phyloP scores from a whole-genome alignment of 2,329 filamentous ascomycete genomes.

The Botrytis fragariae region DNA sequence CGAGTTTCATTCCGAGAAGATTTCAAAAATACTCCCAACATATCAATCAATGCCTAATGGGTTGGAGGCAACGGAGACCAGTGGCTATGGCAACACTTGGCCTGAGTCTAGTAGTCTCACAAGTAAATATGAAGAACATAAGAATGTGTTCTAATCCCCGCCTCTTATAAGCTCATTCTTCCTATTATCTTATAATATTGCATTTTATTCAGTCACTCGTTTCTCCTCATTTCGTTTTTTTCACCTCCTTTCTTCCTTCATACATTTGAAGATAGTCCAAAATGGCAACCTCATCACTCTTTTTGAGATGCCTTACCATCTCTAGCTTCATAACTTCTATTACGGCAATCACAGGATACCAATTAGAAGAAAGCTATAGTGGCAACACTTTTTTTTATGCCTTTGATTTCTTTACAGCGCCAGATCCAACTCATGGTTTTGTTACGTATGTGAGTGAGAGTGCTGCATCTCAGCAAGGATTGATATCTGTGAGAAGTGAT shows the following conservation, averaged over 20 bases:
- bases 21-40: neutral
- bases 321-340: neutral
- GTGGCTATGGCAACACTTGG: neutral
- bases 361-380: neutral
- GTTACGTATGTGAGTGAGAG: conserved; percentile 28
- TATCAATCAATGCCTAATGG: neutral
- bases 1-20: neutral
- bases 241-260: neutral
- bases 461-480: conserved; percentile 9
- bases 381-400: neutral
- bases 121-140: conserved; percentile 4
- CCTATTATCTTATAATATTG: neutral
- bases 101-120: neutral
- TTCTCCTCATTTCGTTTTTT: neutral
- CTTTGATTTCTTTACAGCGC: conserved; percentile 7
- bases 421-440: conserved; percentile 17
- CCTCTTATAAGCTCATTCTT: neutral
- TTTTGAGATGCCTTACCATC: conserved; percentile 17
- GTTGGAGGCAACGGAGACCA: neutral
- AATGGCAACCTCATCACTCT: conserved; percentile 14
- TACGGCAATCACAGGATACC: neutral
- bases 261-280: neutral
- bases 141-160: conserved; percentile 2
- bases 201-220: neutral
- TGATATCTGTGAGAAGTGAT: conserved; percentile 36